Base-by-base conservation (phyloP, 148 eudicot species). In the Chenopodium formosanum region DNA sequence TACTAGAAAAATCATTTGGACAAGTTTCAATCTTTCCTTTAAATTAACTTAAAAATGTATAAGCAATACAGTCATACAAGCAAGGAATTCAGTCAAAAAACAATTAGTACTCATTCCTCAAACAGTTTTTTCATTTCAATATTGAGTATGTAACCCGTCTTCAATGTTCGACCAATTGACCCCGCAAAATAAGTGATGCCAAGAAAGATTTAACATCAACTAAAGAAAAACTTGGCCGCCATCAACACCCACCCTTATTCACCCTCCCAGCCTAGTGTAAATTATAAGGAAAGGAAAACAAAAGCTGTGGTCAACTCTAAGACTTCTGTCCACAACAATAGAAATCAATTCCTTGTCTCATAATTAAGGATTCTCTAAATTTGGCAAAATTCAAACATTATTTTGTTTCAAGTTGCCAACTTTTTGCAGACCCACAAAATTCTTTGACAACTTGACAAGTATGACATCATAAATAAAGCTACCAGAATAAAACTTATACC, bases 341-440 rank as follows among this genome's bases (percentile, higher is more conserved):
- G 29, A n/a, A 10, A 71, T 13, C 31, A 19, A 22, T 8, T 79
- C 66, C 50, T 52, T 50, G 22, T 48, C n/a, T 48, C 17, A 25
- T 48, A 47, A 40, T 48, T 23, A 22, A 47, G 19, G 44, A 40
- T 40, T 40, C 44, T 40, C 44, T 40, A 47, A 25, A 46, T 37
- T 46, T 25, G 13, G 65, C 68, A 44, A 70, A 79, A 53, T 79
- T 47, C 67, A 53, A 64, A 58, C 65, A 70, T 3, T 2, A 70
- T 53, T 79, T 56, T 9, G 9, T 79, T 70, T 47, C 22, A 67
- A 78, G 44, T 27, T 27, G 13, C 3, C 44, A 62, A 22, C 31
- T 47, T 25, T n/a, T 16, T 56, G 29, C 7, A 79, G 11, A 69
- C 74, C 29, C 71, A 79, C 81, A 29, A 68, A 68, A 50, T 68